Percentiles rank a stretch among this genome's conserved stretches.
Evolutionary conservation across 2,329 filamentous ascomycete species (phyloP).

Genomic region (Emmonsiellopsis sp.): DNA sequence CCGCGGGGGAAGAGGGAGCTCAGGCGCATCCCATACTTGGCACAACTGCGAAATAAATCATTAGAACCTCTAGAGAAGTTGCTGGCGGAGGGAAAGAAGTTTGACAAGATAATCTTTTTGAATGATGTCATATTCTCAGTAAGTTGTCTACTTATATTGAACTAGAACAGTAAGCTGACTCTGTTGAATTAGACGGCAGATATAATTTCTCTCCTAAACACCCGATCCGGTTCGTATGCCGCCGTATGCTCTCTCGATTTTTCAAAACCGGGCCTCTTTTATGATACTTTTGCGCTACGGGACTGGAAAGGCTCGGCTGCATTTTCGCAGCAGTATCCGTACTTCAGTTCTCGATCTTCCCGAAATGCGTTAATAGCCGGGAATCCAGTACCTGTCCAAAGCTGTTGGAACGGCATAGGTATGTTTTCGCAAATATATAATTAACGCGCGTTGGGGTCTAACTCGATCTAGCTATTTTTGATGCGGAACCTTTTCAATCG

Average conservation of each 20-base stretch:
- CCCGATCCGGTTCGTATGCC: slow-evolving; percentile 50
- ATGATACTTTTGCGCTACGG: slow-evolving; percentile 64
- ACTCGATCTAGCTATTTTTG: slow-evolving; percentile 7
- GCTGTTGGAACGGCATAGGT: slow-evolving; percentile 12
- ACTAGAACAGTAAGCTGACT: slow-evolving; percentile 6
- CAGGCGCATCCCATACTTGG: slow-evolving; percentile 59
- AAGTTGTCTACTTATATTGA: slow-evolving; percentile 2
- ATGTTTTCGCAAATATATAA: slow-evolving; percentile 13
- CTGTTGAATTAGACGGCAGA: slow-evolving; percentile 38
- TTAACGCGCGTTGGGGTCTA: slow-evolving; percentile 19
- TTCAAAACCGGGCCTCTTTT: slow-evolving; percentile 56
- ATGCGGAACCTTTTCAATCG: slow-evolving; percentile 16
- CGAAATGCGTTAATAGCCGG: slow-evolving; percentile 8
- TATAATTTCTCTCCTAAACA: slow-evolving; percentile 48
- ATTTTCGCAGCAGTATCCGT: slow-evolving; percentile 59
- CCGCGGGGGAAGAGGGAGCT: slow-evolving; percentile 44
- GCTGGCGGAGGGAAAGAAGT: slow-evolving; percentile 41
- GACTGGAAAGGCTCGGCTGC: slow-evolving; percentile 56
- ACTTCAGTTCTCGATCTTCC: slow-evolving; percentile 21
- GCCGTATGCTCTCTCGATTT: slow-evolving; percentile 65
- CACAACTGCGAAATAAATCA: slow-evolving; percentile 54
- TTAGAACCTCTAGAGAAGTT: slow-evolving; percentile 50
- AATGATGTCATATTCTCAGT: slow-evolving; percentile 39
- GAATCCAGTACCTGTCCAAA: slow-evolving; percentile 8
- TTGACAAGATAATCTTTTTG: slow-evolving; percentile 51